These are phyloP conservation scores for Annulohypoxylon truncatum DNA, from an alignment of 2,329 filamentous ascomycete species.

Conservation along the genomic window DNA sequence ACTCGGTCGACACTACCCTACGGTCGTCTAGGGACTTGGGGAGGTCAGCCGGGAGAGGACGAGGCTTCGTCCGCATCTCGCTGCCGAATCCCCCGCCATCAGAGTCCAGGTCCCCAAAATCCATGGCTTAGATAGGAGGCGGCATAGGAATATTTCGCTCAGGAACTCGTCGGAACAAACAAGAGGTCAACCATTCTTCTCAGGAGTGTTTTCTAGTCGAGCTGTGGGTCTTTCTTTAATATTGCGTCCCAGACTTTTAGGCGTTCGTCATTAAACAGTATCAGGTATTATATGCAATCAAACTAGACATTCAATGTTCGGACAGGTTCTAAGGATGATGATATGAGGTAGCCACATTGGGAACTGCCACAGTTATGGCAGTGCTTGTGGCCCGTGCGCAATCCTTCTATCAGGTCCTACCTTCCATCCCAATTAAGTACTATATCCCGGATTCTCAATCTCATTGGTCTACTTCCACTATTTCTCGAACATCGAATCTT, in stretches of 20 bases:
- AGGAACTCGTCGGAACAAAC: constrained; percentile 37
- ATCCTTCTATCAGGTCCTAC: neutral
- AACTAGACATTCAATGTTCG: constrained; percentile 20
- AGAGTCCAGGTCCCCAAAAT: constrained; percentile 62
- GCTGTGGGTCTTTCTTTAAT: constrained; percentile 28
- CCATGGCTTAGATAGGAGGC: constrained; percentile 64
- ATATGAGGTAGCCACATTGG: constrained; percentile 26
- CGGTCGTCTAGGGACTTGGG: constrained; percentile 94
- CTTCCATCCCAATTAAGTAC: constrained; percentile 2
- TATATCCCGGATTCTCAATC: neutral
- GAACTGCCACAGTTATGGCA: neutral
- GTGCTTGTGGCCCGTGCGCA: constrained; percentile 22
- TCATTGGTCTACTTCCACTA: neutral
- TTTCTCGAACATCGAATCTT: neutral
- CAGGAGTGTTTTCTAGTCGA: constrained; percentile 19
- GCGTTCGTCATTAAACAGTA: constrained; percentile 38
- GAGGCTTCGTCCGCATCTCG: constrained; percentile 58
- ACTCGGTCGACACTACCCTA: constrained; percentile 72
- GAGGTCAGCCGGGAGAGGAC: constrained; percentile 80
- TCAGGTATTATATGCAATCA: constrained; percentile 13
- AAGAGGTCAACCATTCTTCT: constrained; percentile 42
- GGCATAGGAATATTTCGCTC: constrained; percentile 45
- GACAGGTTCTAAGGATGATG: constrained; percentile 2
- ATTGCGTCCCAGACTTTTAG: constrained; percentile 27
- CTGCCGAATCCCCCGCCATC: constrained; percentile 58